Evolutionary conservation across 2,329 filamentous ascomycete species (phyloP), one percentile per base, ranked within the genome.

Genomic region (Drechmeria coniospora): DNA sequence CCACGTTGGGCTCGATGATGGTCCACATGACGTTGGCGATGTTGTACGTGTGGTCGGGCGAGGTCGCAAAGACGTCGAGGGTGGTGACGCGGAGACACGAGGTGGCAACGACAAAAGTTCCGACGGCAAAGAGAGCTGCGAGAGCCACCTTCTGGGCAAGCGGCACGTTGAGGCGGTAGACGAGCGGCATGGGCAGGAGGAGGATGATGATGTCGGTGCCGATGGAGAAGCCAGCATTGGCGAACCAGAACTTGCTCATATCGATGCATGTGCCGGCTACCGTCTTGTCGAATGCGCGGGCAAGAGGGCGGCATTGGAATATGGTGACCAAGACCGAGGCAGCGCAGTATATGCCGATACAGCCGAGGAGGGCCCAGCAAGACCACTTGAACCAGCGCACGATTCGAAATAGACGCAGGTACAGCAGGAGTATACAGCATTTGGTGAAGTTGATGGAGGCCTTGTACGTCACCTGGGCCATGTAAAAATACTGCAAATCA

Each of bases 211-310:
- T 28, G 28, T 65, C 59, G n/a, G 55, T 56, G 8, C 50, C 32
- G 23, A 63, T 57, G 32, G 57, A 62, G 35, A 58, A 54, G 2
- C 51, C 48, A 2, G 53, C 59, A 35, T 64, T 63, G 25, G 57
- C 52, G 32, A 59, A 57, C 60, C 60, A 65, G 35, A 60, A 57
- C 2, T 43, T 45, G 6, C 50, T 50, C 18, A 54, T 47, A 32
- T 56, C 48, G 36, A 65, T 56, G 43, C 60, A 65, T 2, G 39
- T 46, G 2, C 59, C 61, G 0, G 45, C 40, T 15, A 54, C 37
- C 3, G 36, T 38, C 31, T 53, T 54, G 34, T 62, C 45, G 51
- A 57, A 66, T 2, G 55, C 51, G 12, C 50, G 47, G 1, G 39
- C 31, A 15, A 67, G 44, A 33, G 39, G 44, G 18, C 30, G 29